A percentile compares a stretch with the other conserved stretches of the same genome.
phyloP scores from a whole-genome alignment of 805 yeast species.

The Candida glaebosa region DNA sequence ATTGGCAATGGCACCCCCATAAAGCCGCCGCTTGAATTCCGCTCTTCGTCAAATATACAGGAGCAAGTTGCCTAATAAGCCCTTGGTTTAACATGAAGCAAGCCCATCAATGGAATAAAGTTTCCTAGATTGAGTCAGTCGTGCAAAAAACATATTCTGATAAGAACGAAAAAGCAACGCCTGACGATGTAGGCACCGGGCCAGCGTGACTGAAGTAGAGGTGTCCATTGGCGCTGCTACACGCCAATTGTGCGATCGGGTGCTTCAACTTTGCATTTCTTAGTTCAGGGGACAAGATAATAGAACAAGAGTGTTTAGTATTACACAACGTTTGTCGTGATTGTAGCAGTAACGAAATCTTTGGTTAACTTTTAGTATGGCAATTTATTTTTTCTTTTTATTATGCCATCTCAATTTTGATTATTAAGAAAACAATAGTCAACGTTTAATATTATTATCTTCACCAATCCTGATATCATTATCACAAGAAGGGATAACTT shows the following conservation, averaged over 20 bases:
- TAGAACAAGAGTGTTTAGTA: no score
- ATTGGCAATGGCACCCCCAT: no score
- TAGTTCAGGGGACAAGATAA: no score
- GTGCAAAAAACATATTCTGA: neutral
- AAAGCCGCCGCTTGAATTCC: no score
- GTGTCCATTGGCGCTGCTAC: no score
- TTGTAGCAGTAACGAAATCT: neutral
- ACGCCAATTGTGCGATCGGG: neutral
- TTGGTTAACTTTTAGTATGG: neutral
- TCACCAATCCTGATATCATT: neutral
- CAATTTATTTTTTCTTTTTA: neutral
- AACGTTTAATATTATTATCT: neutral
- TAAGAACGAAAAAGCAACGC: neutral
- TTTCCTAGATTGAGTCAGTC: neutral
- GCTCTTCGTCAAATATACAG: no score
- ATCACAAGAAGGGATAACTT: neutral
- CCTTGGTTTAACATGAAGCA: neutral
- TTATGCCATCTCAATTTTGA: slow-evolving; percentile 1
- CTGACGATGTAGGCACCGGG: neutral
- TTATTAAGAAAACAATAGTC: slow-evolving; percentile 1
- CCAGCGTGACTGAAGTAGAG: neutral
- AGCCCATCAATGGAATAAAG: no score
- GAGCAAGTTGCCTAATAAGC: neutral
- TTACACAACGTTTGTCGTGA: neutral
- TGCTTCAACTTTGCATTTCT: no score